These are phyloP conservation scores for Saccharomycopsis babjevae DNA, from an alignment of 805 yeast species.

Conservation along the genomic window DNA sequence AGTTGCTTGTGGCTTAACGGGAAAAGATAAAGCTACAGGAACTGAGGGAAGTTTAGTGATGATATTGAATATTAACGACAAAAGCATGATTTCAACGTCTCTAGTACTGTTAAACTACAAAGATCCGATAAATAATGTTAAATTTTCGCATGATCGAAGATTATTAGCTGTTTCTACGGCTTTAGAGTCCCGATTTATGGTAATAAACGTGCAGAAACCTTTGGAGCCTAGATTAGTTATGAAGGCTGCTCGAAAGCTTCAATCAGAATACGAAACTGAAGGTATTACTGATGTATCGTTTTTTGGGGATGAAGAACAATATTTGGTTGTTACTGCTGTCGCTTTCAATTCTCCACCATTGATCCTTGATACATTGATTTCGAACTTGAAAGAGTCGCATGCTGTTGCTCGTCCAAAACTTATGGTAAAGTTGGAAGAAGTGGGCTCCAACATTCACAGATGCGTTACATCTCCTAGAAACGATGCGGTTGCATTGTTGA, in stretches of 20 bases:
- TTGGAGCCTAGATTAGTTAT: slow-evolving; percentile 56
- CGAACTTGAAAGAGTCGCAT: slow-evolving; percentile 29
- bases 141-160: slow-evolving; percentile 62
- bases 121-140: slow-evolving; percentile 70
- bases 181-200: slow-evolving; percentile 69
- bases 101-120: slow-evolving; percentile 46
- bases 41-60: slow-evolving; percentile 16
- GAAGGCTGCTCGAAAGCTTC: slow-evolving; percentile 55
- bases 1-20: slow-evolving; percentile 75
- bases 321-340: slow-evolving; percentile 47
- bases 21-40: slow-evolving; percentile 40
- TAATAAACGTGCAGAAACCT: slow-evolving; percentile 56
- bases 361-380: slow-evolving; percentile 53
- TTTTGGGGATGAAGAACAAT: slow-evolving; percentile 50
- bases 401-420: slow-evolving; percentile 45
- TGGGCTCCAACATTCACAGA: slow-evolving; percentile 70
- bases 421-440: slow-evolving; percentile 58
- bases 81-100: not conserved
- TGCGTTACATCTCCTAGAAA: slow-evolving; percentile 76
- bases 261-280: slow-evolving; percentile 66
- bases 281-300: slow-evolving; percentile 79
- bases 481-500: slow-evolving; percentile 74
- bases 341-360: slow-evolving; percentile 61
- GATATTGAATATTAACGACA: slow-evolving; percentile 9
- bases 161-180: slow-evolving; percentile 32